Conservation (phyloP, 1,139 yeast genomes). For the Nakaseomyces glabratus region DNA sequence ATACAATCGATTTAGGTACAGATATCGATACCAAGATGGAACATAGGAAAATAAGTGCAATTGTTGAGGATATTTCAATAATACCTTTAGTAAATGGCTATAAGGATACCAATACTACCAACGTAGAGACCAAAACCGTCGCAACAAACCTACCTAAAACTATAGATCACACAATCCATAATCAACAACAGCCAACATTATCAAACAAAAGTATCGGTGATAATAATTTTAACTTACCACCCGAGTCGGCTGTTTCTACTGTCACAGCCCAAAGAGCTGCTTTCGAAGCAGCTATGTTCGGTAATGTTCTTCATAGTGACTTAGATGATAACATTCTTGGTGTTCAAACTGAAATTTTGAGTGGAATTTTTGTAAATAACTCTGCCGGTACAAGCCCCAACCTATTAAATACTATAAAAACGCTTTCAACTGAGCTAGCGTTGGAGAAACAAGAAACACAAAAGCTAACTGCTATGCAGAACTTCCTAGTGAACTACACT, state of each 20-base stretch:
- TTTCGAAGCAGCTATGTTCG: slow-evolving; percentile 70
- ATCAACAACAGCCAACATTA: too few species aligned
- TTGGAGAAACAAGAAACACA: slow-evolving; percentile 38
- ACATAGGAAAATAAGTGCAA: slow-evolving; percentile 78
- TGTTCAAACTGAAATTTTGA: slow-evolving; percentile 43
- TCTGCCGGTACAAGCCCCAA: slow-evolving; percentile 48
- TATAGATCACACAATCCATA: too few species aligned
- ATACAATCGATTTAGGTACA: slow-evolving; percentile 79
- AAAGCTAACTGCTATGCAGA: slow-evolving; percentile 37
- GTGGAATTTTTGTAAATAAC: slow-evolving; percentile 58
- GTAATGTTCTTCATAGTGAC: slow-evolving; percentile 54
- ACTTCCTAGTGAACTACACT: slow-evolving; percentile 33
- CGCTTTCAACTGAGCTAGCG: slow-evolving; percentile 40
- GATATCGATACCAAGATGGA: slow-evolving; percentile 75
- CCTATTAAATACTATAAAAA: slow-evolving; percentile 41
- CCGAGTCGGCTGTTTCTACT: slow-evolving; percentile 10
- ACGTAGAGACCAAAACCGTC: too few species aligned
- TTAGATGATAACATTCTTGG: slow-evolving; percentile 55
- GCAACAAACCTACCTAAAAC: too few species aligned
- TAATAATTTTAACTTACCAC: too few species aligned
- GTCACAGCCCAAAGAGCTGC: slow-evolving; percentile 32
- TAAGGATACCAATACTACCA: too few species aligned
- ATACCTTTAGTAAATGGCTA: slow-evolving; percentile 37
- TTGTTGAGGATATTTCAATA: slow-evolving; percentile 61
- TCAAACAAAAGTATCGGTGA: too few species aligned